Evolutionary conservation across 257 asterid genomes (phyloP), one percentile per base, ranked within the genome.

Genomic region (Paraleonurus japonicus): DNA sequence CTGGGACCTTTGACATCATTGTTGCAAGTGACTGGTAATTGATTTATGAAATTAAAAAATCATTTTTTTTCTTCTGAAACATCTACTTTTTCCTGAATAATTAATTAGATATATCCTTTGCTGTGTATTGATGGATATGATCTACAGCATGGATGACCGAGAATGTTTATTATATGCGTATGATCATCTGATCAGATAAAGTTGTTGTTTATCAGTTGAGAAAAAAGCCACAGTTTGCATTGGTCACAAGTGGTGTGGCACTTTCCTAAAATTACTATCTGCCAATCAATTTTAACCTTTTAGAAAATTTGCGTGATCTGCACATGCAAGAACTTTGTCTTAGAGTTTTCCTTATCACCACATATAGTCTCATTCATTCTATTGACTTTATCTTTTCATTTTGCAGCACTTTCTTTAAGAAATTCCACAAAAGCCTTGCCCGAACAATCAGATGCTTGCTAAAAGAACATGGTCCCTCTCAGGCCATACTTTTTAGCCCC

Each of bases 1-100:
- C 72, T 13, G 85, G 83, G 67, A 72, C 89, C 67, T 86, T 85
- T 64, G 97, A 94, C 65, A 47, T 87, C 75, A 78, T 94, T 68
- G 87, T 94, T 58, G 97, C 97, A 24, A 94, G 98, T 60, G 97
- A 94, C 88, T 90, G 98, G 98, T 91, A 86, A 88, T 70, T 82
- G 66, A 11, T 28, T 70, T 76, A 41, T 54, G 72, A 33, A 65
- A 33, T 35, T 7, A 41, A 33, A 27, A 28, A 22, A 22, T 45
- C 13, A 54, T 23, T 16, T 15, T 35, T 24, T 53, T 20, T 27
- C 33, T 39, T 13, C 15, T 35, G n/a, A 15, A 41, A 50, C 26
- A 30, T 59, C 35, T 47, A 13, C 72, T 65, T 59, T n/a, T 58
- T 62, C 73, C 69, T 75, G 59, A 61, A 67, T 53, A 43, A 59